A percentile compares a stretch with the other conserved stretches of the same genome.
phyloP scores from a whole-genome alignment of 768 basidiomycete species.

The Suillus plorans region DNA sequence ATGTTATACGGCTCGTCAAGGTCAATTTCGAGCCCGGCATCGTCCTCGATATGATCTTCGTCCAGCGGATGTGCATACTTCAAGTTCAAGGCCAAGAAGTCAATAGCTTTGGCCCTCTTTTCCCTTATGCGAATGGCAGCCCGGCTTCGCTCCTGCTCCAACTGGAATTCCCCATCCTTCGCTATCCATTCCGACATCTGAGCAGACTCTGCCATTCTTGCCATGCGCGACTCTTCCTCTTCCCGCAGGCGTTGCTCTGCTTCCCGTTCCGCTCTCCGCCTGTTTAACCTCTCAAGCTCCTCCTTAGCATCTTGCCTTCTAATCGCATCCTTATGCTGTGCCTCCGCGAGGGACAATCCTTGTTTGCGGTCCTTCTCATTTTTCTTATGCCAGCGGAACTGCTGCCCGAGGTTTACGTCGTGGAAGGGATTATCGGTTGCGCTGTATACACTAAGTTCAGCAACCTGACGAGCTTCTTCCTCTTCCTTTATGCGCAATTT shows the following conservation, averaged over 20 bases:
- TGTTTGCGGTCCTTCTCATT: conserved; percentile 91
- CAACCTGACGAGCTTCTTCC: conserved; percentile 89
- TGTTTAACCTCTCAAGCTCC: conserved; percentile 90
- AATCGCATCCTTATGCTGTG: conserved; percentile 75
- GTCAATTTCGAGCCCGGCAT: conserved; percentile 93
- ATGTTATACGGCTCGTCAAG: conserved; percentile 98
- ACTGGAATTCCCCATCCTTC: conserved; percentile 95
- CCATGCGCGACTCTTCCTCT: conserved; percentile 89
- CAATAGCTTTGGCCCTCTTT: conserved; percentile 97
- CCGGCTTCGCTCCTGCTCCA: conserved; percentile 88
- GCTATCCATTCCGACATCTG: conserved; percentile 99
- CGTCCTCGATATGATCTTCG: conserved; percentile 76
- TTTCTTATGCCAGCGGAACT: conserved; percentile 99
- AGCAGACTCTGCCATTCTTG: conserved; percentile 86
- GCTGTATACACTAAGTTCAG: conserved; percentile 95
- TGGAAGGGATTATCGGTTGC: conserved; percentile 98
- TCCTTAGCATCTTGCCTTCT: conserved; percentile 91
- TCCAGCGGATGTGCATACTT: conserved; percentile 79
- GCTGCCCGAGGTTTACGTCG: conserved; percentile 93
- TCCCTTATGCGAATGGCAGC: conserved; percentile 95
- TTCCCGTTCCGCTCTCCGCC: conserved; percentile 88
- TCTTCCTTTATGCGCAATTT: conserved; percentile 82
- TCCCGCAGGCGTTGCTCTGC: conserved; percentile 85
- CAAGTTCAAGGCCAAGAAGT: conserved; percentile 94
- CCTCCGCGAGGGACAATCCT: conserved; percentile 77